Base-by-base conservation (phyloP, 164 flowering plant species). In the Nelumbo lutea region DNA sequence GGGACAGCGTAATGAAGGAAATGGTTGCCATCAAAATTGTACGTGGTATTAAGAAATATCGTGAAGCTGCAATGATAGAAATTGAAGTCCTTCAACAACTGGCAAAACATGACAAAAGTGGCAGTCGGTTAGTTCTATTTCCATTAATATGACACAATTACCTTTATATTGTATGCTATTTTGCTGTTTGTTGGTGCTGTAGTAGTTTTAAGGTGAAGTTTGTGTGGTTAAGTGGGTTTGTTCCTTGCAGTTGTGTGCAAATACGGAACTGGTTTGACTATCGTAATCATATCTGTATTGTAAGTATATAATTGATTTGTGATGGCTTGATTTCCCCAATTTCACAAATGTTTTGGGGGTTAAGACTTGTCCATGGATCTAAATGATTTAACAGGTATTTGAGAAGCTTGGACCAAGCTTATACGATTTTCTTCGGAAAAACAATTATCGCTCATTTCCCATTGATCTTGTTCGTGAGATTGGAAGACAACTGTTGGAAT, bases 391-490 rank as follows among this genome's bases (percentile, higher is more conserved):
- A 85, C 99, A 96, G 99, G 99, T 96, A 57, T 96, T 86, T 96
- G 99, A 96, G 99, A 96, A 96, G 97, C 98, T 96, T 85, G 99
- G 99, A 76, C 96, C 99, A 82, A 96, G 99, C 84, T 92, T 96
- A 90, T 96, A 89, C 84, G 98, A 96, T 96, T 93, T 96, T 83
- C 98, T 96, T 69, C 91, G 96, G 80, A 95, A 95, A 90, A 95
- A 95, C 99, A 95, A 86, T 87, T 95, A 95, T 82, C 97, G 97
- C 82, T 80, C 98, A 80, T 95, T 95, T 88, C 96, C 99, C 80
- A 88, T 95, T 92, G 98, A 95, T 77, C 93, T 90, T 76, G 98
- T 92, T 76, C 97, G 99, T 71, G 99, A 92, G 89, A 87, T 95
- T 89, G 98, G 88, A 78, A 83, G 95, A 83, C 99, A 90, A 84